A percentile compares a stretch with the other conserved stretches of the same genome.
phyloP scores from a whole-genome alignment of 1,284 basidiomycete species.

The Serendipita sp. region DNA sequence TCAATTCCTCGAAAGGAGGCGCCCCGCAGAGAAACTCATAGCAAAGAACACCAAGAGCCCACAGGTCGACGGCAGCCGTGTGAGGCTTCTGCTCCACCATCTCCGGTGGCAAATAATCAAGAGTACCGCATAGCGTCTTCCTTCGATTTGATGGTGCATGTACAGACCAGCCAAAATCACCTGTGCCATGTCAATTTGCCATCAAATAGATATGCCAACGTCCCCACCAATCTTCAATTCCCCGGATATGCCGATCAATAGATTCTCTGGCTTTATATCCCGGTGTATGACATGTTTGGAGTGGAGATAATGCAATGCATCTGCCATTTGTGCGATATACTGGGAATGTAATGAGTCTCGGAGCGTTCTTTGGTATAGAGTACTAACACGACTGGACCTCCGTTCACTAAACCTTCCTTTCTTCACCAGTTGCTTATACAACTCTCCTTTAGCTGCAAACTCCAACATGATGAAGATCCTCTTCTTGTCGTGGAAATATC shows the following conservation, averaged over 20 bases:
- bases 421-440: slow-evolving; percentile 90
- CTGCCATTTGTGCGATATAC: slow-evolving; percentile 98
- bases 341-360: slow-evolving; percentile 21
- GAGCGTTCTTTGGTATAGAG: neutral
- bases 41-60: slow-evolving; percentile 91
- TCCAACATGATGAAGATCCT: slow-evolving; percentile 98
- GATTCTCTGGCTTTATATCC: slow-evolving; percentile 98
- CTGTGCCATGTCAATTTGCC: slow-evolving; percentile 56
- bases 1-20: slow-evolving; percentile 88
- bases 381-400: slow-evolving; percentile 45
- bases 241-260: slow-evolving; percentile 87
- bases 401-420: slow-evolving; percentile 77
- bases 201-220: slow-evolving; percentile 99
- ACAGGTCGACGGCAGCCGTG: slow-evolving; percentile 82
- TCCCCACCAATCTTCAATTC: slow-evolving; percentile 92
- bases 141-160: slow-evolving; percentile 24
- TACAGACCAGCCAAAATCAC: neutral
- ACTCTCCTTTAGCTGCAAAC: slow-evolving; percentile 88
- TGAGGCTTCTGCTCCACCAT: slow-evolving; percentile 91
- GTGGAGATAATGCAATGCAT: slow-evolving; percentile 87
- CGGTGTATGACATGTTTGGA: slow-evolving; percentile 95
- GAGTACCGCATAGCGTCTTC: slow-evolving; percentile 84
- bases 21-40: slow-evolving; percentile 90
- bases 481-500: slow-evolving; percentile 95
- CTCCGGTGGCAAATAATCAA: slow-evolving; percentile 96